These are phyloP conservation scores for Talaromyces sp. DNA, from an alignment of 2,329 filamentous ascomycete species.

Conservation along the genomic window DNA sequence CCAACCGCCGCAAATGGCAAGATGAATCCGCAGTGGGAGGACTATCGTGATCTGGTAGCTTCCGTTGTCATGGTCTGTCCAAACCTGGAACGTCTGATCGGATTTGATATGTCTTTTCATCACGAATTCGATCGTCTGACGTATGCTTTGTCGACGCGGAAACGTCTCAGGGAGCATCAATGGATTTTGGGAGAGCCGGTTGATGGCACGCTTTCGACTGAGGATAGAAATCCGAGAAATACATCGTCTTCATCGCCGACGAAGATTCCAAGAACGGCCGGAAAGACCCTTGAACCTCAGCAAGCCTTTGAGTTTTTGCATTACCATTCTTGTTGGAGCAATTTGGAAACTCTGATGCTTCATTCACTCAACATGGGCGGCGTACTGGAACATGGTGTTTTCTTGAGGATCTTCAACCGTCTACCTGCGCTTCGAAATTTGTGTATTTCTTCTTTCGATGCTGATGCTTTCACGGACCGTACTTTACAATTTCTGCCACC, in stretches of 20 bases:
- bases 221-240: conserved; percentile 30
- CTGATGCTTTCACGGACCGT: conserved; percentile 53
- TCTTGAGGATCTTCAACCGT: conserved; percentile 52
- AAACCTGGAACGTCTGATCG: conserved; percentile 53
- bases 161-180: conserved; percentile 52
- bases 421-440: conserved; percentile 53
- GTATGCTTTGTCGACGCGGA: conserved; percentile 54
- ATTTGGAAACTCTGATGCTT: conserved; percentile 53
- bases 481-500: conserved; percentile 52
- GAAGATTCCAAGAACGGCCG: background rate
- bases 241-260: conserved; percentile 29
- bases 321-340: conserved; percentile 51
- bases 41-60: conserved; percentile 51
- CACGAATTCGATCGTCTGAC: conserved; percentile 54
- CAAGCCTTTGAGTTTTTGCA: conserved; percentile 52
- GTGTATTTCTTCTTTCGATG: conserved; percentile 52
- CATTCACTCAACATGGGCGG: conserved; percentile 44
- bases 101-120: conserved; percentile 51
- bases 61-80: conserved; percentile 59
- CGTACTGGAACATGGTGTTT: conserved; percentile 52
- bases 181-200: conserved; percentile 53
- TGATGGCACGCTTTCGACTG: conserved; percentile 28
- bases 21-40: conserved; percentile 42
- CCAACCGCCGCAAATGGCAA: conserved; percentile 35
- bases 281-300: conserved; percentile 46